Conservation (phyloP, 1,284 basidiomycete genomes). For the Peniophora sp. region DNA sequence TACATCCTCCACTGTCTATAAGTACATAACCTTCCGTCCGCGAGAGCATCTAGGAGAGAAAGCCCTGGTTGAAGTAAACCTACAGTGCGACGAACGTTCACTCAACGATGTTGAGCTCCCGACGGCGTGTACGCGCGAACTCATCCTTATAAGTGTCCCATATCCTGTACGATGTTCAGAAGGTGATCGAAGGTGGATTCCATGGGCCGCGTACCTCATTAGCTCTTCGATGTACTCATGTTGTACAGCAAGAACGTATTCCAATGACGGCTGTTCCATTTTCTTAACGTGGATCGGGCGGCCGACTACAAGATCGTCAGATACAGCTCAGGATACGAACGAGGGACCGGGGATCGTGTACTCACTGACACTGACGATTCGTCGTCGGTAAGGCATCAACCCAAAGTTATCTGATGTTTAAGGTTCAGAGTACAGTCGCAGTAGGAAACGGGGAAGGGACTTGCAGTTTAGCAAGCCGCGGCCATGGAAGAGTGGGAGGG, state of each 20-base stretch:
- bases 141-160: constrained; percentile 93
- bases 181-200: background rate
- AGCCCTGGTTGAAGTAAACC: too few species aligned
- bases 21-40: too few species aligned
- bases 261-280: constrained; percentile 73
- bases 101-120: constrained; percentile 69
- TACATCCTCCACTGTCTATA: too few species aligned
- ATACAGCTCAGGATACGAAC: too few species aligned
- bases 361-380: constrained; percentile 91
- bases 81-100: too few species aligned
- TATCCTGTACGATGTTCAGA: constrained; percentile 52
- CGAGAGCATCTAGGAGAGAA: too few species aligned
- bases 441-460: constrained; percentile 17
- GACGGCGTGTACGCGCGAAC: constrained; percentile 68
- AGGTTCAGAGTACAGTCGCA: background rate
- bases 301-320: constrained; percentile 55
- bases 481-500: constrained; percentile 92
- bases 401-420: constrained; percentile 74
- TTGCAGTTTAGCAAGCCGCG: constrained; percentile 86
- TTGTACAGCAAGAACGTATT: constrained; percentile 79
- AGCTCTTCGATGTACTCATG: constrained; percentile 88
- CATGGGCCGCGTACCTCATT: constrained; percentile 52
- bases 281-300: constrained; percentile 79
- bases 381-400: constrained; percentile 88
- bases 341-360: too few species aligned